phyloP scores from a whole-genome alignment of 2,329 filamentous ascomycete species.

The Pyrenophora seminiperda region DNA sequence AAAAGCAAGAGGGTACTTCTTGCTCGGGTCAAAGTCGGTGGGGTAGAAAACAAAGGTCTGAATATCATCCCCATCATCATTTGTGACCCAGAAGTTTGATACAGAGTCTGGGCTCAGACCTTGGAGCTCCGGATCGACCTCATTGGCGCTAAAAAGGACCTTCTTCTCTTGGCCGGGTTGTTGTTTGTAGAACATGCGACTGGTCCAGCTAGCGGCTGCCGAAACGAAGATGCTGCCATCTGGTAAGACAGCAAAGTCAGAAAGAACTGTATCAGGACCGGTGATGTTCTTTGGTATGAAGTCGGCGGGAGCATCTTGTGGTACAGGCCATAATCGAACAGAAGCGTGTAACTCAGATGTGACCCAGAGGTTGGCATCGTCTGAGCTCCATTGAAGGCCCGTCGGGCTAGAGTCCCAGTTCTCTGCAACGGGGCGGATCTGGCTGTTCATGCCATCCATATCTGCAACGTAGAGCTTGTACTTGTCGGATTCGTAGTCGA shows the following conservation, averaged over 20 bases:
- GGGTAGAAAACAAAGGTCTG: conserved; percentile 72
- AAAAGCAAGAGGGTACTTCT: conserved; percentile 79
- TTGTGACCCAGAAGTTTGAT: conserved; percentile 72
- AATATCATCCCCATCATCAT: conserved; percentile 61
- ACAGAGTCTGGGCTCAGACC: conserved; percentile 67
- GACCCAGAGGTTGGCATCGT: conserved; percentile 41
- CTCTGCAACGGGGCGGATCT: conserved; percentile 36
- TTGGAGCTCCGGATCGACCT: conserved; percentile 68
- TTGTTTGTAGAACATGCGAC: conserved; percentile 41
- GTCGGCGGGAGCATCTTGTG: conserved; percentile 61
- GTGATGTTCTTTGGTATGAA: conserved; percentile 50
- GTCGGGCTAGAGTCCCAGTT: conserved; percentile 44
- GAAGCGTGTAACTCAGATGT: conserved; percentile 40
- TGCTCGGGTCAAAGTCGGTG: conserved; percentile 66
- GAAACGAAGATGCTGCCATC: conserved; percentile 58
- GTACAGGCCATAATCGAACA: conserved; percentile 62
- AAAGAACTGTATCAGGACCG: conserved; percentile 49
- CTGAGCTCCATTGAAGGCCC: conserved; percentile 35
- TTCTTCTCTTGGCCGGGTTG: conserved; percentile 41
- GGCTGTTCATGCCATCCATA: conserved; percentile 35
- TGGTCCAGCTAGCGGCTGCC: conserved; percentile 39
- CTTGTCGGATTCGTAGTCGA: conserved; percentile 77
- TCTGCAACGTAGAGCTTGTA: conserved; percentile 55
- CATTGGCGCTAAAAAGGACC: conserved; percentile 63
- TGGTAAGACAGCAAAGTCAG: conserved; percentile 60